Evolutionary conservation across 1,139 yeast genomes (phyloP).

Genomic region (Scheffersomyces quercinus): DNA sequence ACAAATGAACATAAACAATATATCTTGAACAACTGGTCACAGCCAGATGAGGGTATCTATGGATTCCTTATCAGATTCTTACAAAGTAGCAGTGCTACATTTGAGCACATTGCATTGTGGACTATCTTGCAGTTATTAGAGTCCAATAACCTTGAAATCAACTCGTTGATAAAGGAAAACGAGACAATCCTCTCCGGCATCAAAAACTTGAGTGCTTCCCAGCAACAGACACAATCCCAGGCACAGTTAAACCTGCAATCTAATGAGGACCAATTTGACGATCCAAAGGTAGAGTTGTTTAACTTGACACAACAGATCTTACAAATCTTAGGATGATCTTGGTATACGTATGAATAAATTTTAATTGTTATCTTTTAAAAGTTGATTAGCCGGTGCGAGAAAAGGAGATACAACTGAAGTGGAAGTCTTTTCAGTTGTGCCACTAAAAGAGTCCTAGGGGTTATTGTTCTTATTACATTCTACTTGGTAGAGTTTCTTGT

Average conservation of each 20-base stretch:
- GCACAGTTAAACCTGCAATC: slow-evolving; percentile 23
- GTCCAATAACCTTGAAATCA: slow-evolving; percentile 74
- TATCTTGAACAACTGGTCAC: slow-evolving; percentile 76
- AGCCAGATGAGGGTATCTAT: slow-evolving; percentile 81
- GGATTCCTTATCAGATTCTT: slow-evolving; percentile 82
- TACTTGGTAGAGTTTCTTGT: too few relatives aligned
- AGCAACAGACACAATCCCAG: slow-evolving; percentile 35
- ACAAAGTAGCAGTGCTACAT: slow-evolving; percentile 87
- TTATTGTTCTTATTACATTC: too few relatives aligned
- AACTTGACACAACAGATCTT: slow-evolving; percentile 80
- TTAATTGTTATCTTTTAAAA: too few relatives aligned
- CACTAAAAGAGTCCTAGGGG: too few relatives aligned
- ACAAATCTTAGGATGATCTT: slow-evolving; percentile 44
- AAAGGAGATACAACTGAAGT: too few relatives aligned
- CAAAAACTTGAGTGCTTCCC: slow-evolving; percentile 47
- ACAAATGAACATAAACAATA: slow-evolving; percentile 69
- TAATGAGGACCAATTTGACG: slow-evolving; percentile 46
- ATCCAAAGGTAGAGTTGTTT: slow-evolving; percentile 69
- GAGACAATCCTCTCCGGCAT: slow-evolving; percentile 58
- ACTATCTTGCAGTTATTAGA: slow-evolving; percentile 91
- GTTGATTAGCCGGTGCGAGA: too few relatives aligned
- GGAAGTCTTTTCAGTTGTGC: too few relatives aligned
- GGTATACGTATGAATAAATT: too few relatives aligned
- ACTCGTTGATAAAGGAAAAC: slow-evolving; percentile 60
- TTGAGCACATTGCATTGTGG: slow-evolving; percentile 98